Evolutionary conservation across 1,139 yeast genomes (phyloP).

Genomic region (Debaryomyces fabryi): DNA sequence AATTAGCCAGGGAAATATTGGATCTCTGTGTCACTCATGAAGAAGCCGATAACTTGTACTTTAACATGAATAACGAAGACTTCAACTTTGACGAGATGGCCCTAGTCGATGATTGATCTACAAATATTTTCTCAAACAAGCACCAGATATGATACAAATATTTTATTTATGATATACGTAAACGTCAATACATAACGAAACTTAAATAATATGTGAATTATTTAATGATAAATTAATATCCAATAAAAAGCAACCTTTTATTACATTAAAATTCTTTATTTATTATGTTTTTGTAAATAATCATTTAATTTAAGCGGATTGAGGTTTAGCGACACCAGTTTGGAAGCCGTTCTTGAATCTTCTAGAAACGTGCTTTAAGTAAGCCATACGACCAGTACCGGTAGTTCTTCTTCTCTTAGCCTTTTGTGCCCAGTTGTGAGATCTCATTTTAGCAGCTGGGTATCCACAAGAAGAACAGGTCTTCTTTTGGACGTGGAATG

Average conservation of each 20-base stretch:
- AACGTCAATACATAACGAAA: slow-evolving; percentile 11
- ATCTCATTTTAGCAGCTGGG: slow-evolving; percentile 99
- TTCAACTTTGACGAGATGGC: slow-evolving; percentile 30
- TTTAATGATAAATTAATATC: slow-evolving; percentile 1
- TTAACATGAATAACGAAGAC: slow-evolving; percentile 57
- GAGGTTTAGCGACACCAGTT: slow-evolving; percentile 74
- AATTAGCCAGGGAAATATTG: slow-evolving; percentile 69
- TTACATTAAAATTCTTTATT: slow-evolving; percentile 9
- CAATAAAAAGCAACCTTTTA: slow-evolving; percentile 6
- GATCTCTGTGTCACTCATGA: slow-evolving; percentile 72
- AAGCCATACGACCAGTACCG: slow-evolving; percentile 99
- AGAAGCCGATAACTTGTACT: slow-evolving; percentile 76
- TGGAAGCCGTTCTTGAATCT: slow-evolving; percentile 99
- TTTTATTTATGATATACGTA: slow-evolving; percentile 9
- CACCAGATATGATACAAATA: slow-evolving; percentile 6
- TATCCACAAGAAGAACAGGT: slow-evolving; percentile 99
- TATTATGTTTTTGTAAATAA: slow-evolving; percentile 11
- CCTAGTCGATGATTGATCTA: slow-evolving; percentile 14
- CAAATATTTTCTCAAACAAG: slow-evolving; percentile 1
- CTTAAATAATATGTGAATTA: slow-evolving; percentile 5
- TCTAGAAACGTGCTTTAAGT: slow-evolving; percentile 96
- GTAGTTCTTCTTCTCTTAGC: slow-evolving; percentile 99
- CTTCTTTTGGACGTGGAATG: slow-evolving; percentile 99
- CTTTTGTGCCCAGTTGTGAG: slow-evolving; percentile 98
- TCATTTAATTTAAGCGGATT: slow-evolving; percentile 36